Evolutionary conservation across 2,329 filamentous ascomycete species (phyloP).

Genomic region (Aspergillus sp.): DNA sequence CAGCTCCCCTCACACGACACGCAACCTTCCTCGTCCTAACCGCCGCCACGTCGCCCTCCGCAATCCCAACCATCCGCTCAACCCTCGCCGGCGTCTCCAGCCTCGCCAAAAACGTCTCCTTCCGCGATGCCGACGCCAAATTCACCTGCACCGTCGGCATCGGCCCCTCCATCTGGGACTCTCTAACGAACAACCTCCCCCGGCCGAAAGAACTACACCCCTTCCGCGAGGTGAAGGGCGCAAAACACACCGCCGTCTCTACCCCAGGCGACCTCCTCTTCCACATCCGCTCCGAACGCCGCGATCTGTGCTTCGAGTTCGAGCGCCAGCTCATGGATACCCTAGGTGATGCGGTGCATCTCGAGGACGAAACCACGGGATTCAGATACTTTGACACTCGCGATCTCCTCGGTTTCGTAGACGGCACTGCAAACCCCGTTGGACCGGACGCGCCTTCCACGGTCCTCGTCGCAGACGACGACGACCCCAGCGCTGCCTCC

Average conservation of each 20-base stretch:
- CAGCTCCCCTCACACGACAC: not conserved
- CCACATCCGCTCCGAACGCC: conserved; percentile 58
- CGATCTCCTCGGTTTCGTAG: not conserved
- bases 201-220: conserved; percentile 54
- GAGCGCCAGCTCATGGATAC: conserved; percentile 55
- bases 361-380: not conserved
- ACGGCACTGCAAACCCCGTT: not conserved
- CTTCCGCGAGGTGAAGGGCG: conserved; percentile 50
- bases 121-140: conserved; percentile 48
- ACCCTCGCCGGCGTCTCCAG: conserved; percentile 46
- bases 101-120: conserved; percentile 55
- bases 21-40: conserved; percentile 57
- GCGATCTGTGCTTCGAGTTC: conserved; percentile 60
- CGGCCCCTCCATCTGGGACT: conserved; percentile 54
- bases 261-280: conserved; percentile 60
- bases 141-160: conserved; percentile 58
- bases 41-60: conserved; percentile 35
- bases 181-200: conserved; percentile 42
- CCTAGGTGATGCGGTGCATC: conserved; percentile 42
- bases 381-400: not conserved
- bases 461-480: not conserved
- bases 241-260: conserved; percentile 52
- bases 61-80: conserved; percentile 46
- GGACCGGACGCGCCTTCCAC: not conserved
- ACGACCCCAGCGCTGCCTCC: not conserved